Evolutionary conservation across 148 eudicot species (phyloP), one percentile per base, ranked within the genome.

Genomic region (Dianthus caryophyllus): DNA sequence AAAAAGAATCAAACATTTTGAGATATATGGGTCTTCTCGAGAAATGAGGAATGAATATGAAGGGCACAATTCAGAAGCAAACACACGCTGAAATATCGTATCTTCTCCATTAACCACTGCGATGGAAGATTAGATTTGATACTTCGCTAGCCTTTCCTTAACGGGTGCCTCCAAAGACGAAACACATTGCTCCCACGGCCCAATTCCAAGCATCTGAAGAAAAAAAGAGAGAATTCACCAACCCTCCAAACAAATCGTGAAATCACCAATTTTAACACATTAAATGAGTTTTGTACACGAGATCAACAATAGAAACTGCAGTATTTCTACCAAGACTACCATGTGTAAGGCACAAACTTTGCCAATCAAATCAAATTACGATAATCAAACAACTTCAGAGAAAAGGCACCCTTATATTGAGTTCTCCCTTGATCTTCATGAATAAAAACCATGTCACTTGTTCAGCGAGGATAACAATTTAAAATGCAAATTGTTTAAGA

Each of bases 101-200:
- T 20, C 10, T 24, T 30, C n/a, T 61, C 16, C 29, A 15, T 52
- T 38, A 2, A 24, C 0, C 25, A 21, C 44, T 54, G 65, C 15
- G 51, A 69, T 16, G 20, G 48, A 63, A 52, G 18, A 48, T 75
- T 85, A 86, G 33, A 90, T 79, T 78, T 82, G 88, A 80, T 90
- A 90, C 76, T 82, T 90, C 7, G 70, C 76, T 41, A 94, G 75
- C 70, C 71, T 90, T 1, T 85, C 95, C 78, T 73, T 88, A 46
- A 84, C 80, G 2, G 84, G 76, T 24, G 88, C 86, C 60, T 94
- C 98, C 83, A 94, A 82, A 30, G 87, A 73, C 8, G 88, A 87
- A 83, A 94, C 72, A 76, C 87, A 87, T 77, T 90, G 97, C 56
- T 94, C 98, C 98, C 98, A 94, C 27, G 73, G 86, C 71, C 86